Evolutionary conservation across 225 moss, liverwort and hornwort species (phyloP), one percentile per base, ranked within the genome.

Genomic region (Lunularia cruciata): DNA sequence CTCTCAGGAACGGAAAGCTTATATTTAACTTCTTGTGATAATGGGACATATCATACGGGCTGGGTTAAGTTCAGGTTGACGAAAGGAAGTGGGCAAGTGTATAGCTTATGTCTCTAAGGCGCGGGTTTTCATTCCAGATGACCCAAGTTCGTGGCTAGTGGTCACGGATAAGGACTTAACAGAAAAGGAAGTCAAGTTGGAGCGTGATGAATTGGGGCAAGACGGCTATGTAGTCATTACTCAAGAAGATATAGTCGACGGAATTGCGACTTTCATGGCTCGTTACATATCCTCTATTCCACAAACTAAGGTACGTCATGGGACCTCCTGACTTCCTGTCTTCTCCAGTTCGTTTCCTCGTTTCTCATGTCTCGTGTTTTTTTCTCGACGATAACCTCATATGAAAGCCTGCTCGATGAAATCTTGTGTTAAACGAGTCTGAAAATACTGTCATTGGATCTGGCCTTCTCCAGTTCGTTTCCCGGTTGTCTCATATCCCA

Each of bases 241-340:
- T 73, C 91, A 89, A 61, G 91, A 91, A 61, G 94, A 95, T 47
- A 85, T 95, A 63, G 86, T 91, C 30, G 94, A 95, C 71, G 85
- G 86, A 7, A 85, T 88, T 72, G 86, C 89, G 18, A 86, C 79
- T 73, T 90, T 87, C 72, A 92, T 96, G 69, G 86, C 92, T 63
- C 82, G 77, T 26, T 87, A 83, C 34, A 81, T 87, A 23, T 84
- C 86, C 20, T 83, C 90, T 36, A 75, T 87, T 67, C 86, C 89
- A 38, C 90, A 89, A 46, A 83, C 89, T 0, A 85, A 90, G 92
- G 95, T 95, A 19, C 26, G 62, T 63, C 3, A 20, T 5, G 19
- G 19, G 47, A 48, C 30, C 33, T 35, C 19, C 58, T 52, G 0
- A 16, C 34, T 16, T 57, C 15, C 26, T 32, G 3, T 16, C 15